A percentile compares a stretch with the other conserved stretches of the same genome.
These are phyloP conservation scores for Rhytidiadelphus loreus DNA, from an alignment of 225 moss, liverwort and hornwort genomes.

Conservation along the genomic window DNA sequence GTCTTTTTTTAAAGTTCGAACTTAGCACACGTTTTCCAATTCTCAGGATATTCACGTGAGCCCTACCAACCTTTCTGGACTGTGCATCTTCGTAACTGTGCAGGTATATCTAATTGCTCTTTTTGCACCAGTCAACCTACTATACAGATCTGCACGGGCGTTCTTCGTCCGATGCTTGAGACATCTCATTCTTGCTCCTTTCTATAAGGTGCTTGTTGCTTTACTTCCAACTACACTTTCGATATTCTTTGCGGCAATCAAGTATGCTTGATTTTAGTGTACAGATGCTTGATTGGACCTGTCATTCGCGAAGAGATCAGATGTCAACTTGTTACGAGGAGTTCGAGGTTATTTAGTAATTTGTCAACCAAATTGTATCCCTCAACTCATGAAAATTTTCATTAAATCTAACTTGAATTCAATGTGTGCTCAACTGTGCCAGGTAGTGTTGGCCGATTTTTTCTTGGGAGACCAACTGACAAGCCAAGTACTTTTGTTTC, in stretches of 20 bases:
- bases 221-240: neutral
- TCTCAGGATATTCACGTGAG: neutral
- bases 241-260: neutral
- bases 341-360: neutral
- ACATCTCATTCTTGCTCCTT: slow-evolving; percentile 24
- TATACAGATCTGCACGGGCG: slow-evolving; percentile 2
- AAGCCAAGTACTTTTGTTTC: slow-evolving; percentile 63
- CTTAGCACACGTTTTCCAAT: neutral
- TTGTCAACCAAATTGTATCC: neutral
- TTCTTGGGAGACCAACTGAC: slow-evolving; percentile 82
- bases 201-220: slow-evolving; percentile 5
- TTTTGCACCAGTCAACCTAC: slow-evolving; percentile 14
- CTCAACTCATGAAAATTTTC: neutral
- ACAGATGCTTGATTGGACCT: neutral
- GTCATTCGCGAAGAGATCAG: neutral
- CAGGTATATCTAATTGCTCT: slow-evolving; percentile 15
- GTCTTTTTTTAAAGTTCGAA: neutral
- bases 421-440: neutral
- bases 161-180: slow-evolving; percentile 15
- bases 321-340: neutral
- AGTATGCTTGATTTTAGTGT: neutral
- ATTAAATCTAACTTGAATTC: neutral
- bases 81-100: neutral
- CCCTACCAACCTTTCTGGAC: neutral
- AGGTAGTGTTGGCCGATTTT: slow-evolving; percentile 75